Conservation (phyloP, 1,284 basidiomycete genomes). For the Athelia sp. region DNA sequence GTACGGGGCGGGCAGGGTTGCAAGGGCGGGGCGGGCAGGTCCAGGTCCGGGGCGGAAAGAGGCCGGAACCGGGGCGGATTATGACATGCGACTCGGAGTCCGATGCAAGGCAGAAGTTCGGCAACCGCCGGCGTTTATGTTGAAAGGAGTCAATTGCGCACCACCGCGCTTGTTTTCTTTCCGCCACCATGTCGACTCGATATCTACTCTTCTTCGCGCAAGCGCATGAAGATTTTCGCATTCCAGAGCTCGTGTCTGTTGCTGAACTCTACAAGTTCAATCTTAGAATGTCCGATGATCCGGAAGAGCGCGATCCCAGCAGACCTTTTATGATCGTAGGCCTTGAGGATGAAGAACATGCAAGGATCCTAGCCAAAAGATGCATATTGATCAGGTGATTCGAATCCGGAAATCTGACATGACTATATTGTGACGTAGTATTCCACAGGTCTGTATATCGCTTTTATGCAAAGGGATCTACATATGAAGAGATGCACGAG, state of each 20-base stretch:
- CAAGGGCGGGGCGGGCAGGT: too few species aligned
- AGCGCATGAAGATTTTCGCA: slow-evolving; percentile 72
- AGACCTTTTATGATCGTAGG: slow-evolving; percentile 74
- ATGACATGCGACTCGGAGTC: too few species aligned
- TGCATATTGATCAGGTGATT: slow-evolving; percentile 82
- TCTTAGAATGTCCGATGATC: slow-evolving; percentile 36
- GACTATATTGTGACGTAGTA: slow-evolving; percentile 6
- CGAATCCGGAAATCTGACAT: slow-evolving; percentile 1
- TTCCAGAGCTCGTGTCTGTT: slow-evolving; percentile 75
- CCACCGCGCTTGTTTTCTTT: not conserved
- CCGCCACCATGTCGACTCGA: slow-evolving; percentile 25
- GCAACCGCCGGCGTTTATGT: not conserved
- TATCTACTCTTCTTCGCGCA: slow-evolving; percentile 80
- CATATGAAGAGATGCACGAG: slow-evolving; percentile 69
- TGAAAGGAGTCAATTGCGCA: not conserved
- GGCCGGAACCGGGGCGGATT: too few species aligned
- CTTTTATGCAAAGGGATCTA: slow-evolving; percentile 66
- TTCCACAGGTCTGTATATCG: slow-evolving; percentile 66
- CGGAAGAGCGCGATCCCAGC: slow-evolving; percentile 43
- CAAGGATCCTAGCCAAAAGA: slow-evolving; percentile 65
- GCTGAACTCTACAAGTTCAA: slow-evolving; percentile 62
- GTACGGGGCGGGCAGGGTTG: too few species aligned
- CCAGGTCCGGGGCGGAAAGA: too few species aligned
- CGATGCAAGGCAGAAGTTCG: not conserved
- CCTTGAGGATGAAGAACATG: slow-evolving; percentile 71